phyloP scores from a whole-genome alignment of 2,329 filamentous ascomycete genomes.

The Xylaria sp. region DNA sequence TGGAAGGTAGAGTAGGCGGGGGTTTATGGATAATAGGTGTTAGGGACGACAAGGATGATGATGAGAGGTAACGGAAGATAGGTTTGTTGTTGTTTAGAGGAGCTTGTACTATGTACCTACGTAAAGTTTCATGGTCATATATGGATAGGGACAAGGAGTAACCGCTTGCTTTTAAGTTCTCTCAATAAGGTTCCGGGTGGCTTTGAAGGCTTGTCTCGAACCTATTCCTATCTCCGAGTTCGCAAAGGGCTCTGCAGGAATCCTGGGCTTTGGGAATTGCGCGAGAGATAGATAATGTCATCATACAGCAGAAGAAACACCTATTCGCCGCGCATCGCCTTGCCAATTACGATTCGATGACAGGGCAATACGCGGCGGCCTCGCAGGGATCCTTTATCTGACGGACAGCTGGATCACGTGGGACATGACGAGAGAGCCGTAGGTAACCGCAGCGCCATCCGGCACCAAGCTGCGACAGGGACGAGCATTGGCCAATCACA shows the following conservation, averaged over 20 bases:
- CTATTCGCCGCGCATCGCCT: slow-evolving; percentile 28
- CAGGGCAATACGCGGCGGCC: slow-evolving; percentile 32
- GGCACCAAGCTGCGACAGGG: not conserved
- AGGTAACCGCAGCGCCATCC: slow-evolving; percentile 37
- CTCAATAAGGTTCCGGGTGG: slow-evolving; percentile 15
- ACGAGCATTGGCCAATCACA: slow-evolving; percentile 40
- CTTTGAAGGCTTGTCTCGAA: slow-evolving; percentile 8
- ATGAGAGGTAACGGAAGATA: not conserved
- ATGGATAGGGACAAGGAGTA: not conserved
- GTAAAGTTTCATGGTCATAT: slow-evolving; percentile 1
- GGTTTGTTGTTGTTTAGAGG: not conserved
- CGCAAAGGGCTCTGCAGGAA: slow-evolving; percentile 20
- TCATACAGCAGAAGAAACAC: slow-evolving; percentile 31
- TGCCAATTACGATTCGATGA: slow-evolving; percentile 40
- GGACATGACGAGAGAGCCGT: slow-evolving; percentile 38
- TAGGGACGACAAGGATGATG: not conserved
- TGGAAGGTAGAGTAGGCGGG: not conserved
- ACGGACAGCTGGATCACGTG: slow-evolving; percentile 38
- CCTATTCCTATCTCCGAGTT: slow-evolving; percentile 30
- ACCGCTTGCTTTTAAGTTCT: slow-evolving; percentile 17
- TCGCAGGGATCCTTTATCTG: slow-evolving; percentile 38
- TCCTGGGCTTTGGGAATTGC: slow-evolving; percentile 6
- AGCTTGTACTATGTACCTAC: not conserved
- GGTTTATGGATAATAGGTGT: not conserved
- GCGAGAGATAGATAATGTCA: slow-evolving; percentile 25